These are phyloP conservation scores for Dactylellina cionopaga DNA, from an alignment of 2,329 filamentous ascomycete genomes.

Conservation along the genomic window DNA sequence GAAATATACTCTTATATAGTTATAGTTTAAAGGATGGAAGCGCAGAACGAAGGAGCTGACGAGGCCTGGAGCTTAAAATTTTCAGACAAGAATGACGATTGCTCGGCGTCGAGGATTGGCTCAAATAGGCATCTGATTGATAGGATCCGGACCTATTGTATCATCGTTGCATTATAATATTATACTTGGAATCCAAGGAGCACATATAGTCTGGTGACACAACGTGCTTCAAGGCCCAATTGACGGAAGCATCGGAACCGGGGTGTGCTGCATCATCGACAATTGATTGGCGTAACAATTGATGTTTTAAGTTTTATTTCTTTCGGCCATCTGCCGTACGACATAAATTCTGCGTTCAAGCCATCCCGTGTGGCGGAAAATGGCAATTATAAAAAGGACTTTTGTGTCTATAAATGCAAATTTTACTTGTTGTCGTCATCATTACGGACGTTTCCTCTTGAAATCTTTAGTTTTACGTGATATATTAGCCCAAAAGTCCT, in stretches of 20 bases:
- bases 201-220: no score
- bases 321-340: not conserved
- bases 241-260: no score
- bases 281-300: constrained; percentile 21
- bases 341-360: no score
- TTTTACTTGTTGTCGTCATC: constrained; percentile 45
- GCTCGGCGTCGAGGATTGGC: not conserved
- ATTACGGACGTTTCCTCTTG: constrained; percentile 24
- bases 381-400: not conserved
- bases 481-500: constrained; percentile 30
- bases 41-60: not conserved
- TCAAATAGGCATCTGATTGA: not conserved
- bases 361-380: no score
- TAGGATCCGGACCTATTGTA: not conserved
- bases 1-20: not conserved
- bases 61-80: not conserved
- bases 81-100: constrained; percentile 11
- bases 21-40: not conserved
- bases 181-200: not conserved
- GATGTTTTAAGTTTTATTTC: not conserved
- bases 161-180: not conserved
- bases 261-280: not conserved
- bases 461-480: not conserved
- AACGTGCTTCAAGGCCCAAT: no score
- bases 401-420: not conserved